A percentile compares a stretch with the other conserved stretches of the same genome.
Conservation (phyloP, 305 asterid species). For the Fraxinus velutina region DNA sequence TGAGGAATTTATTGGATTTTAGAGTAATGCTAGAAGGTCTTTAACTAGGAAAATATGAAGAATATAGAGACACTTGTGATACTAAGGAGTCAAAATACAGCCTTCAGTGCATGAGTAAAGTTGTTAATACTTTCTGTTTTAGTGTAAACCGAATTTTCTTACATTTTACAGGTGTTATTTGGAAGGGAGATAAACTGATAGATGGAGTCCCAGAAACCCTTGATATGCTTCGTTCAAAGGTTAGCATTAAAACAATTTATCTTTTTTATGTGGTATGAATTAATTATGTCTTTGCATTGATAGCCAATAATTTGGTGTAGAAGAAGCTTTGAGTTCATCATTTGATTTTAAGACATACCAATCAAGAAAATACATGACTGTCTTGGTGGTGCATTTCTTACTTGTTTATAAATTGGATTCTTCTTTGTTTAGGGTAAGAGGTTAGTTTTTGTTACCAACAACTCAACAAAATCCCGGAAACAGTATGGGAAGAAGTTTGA, state of each 20-base stretch:
- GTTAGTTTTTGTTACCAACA: conserved; percentile 94
- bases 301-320: conserved; percentile 14
- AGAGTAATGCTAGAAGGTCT: conserved; percentile 11
- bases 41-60: not conserved
- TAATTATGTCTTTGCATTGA: not conserved
- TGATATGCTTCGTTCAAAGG: conserved; percentile 92
- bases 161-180: conserved; percentile 74
- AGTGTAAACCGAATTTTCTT: conserved; percentile 16
- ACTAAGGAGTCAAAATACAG: not conserved
- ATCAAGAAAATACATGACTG: not conserved
- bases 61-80: not conserved
- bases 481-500: conserved; percentile 95
- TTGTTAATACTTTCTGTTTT: not conserved
- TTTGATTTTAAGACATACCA: not conserved
- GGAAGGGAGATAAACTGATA: conserved; percentile 94
- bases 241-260: conserved; percentile 19
- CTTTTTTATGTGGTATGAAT: not conserved
- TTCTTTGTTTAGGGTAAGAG: conserved; percentile 73
- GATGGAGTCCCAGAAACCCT: conserved; percentile 99
- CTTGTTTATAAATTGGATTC: conserved; percentile 22
- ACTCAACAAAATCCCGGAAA: conserved; percentile 94
- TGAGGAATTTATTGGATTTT: not conserved
- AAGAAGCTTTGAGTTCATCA: conserved; percentile 21
- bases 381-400: conserved; percentile 10
- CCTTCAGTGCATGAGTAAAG: not conserved